Evolutionary conservation across 768 basidiomycete species (phyloP), one percentile per base, ranked within the genome.

Genomic region (Russula foetens): DNA sequence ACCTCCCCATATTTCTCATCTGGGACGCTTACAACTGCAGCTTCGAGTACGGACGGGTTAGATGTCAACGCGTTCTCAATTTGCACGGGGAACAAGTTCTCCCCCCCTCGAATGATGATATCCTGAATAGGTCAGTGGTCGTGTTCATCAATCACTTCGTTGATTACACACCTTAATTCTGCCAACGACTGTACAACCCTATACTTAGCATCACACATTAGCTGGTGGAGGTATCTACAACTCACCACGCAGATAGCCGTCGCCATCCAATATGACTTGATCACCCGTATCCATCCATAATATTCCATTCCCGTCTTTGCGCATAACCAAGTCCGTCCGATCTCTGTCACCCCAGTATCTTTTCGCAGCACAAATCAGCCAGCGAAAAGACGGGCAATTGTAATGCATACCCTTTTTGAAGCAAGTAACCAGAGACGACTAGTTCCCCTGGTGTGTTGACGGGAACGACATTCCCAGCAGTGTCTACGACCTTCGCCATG

Each of bases 201-300:
- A 26, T 50, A 12, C 0, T 31, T 47, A 56, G n/a, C 45, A 15
- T 2, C 19, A 29, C 2, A 17, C 4, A 4, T 19, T 17, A 21
- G 19, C 11, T 7, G n/a, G 7, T 21, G 35, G 44, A 7, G 9
- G 11, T 43, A 41, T 33, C 14, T 33, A 35, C 21, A 15, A 74
- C 84, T 61, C 66, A 90, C 90, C 83, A 65, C 73, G 72, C 21
- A 92, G 70, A 71, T 92, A 92, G 1, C 90, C 90, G 55, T 92
- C 85, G 54, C 85, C 81, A 65, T 93, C 90, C 74, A 93, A 79
- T 35, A 88, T 84, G 0, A 81, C 90, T 67, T 90, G 82, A 68
- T 93, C 90, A 1, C 90, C 90, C 0, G 87, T 90, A 70, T 86
- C 80, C 84, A 92, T 90, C 90, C 90, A 92, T 38, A 86, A 66